Evolutionary conservation across 1,284 basidiomycete genomes (phyloP).

Genomic region (Blastosporella zonata): DNA sequence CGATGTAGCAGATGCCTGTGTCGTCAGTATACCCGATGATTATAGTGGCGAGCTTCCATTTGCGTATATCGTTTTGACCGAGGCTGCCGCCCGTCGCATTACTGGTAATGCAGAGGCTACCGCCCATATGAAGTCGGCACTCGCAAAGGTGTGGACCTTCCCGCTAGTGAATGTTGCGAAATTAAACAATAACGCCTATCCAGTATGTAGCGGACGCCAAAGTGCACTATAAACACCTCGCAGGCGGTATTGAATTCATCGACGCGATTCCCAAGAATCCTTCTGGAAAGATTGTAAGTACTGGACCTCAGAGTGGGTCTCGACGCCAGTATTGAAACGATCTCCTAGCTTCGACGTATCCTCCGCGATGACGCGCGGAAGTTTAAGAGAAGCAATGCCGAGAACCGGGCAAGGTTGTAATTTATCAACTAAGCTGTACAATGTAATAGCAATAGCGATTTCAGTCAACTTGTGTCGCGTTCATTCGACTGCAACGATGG

Average conservation of each 20-base stretch:
- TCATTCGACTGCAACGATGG: conserved; percentile 45
- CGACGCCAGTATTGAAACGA: neutral
- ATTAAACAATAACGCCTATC: neutral
- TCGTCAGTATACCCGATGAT: conserved; percentile 75
- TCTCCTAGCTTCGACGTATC: conserved; percentile 37
- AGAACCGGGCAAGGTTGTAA: conserved; percentile 13
- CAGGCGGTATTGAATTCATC: conserved; percentile 66
- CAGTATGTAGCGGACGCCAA: conserved; percentile 72
- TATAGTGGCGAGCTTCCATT: conserved; percentile 78
- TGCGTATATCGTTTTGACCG: conserved; percentile 64
- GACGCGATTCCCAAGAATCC: conserved; percentile 72
- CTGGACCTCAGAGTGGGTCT: neutral
- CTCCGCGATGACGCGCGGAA: conserved; percentile 38
- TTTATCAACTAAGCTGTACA: neutral
- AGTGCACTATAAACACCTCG: conserved; percentile 66
- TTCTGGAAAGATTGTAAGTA: conserved; percentile 59
- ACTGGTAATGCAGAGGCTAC: conserved; percentile 31
- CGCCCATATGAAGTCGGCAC: conserved; percentile 40
- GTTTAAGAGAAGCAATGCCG: conserved; percentile 5
- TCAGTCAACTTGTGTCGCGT: neutral
- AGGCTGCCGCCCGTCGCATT: conserved; percentile 39
- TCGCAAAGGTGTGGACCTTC: conserved; percentile 34
- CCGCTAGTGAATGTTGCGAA: neutral
- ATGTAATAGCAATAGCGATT: neutral
- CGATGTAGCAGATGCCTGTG: conserved; percentile 50